Evolutionary conservation across 2,329 filamentous ascomycete genomes (phyloP), one percentile per base, ranked within the genome.

Genomic region (Diaporthe citriasiana): DNA sequence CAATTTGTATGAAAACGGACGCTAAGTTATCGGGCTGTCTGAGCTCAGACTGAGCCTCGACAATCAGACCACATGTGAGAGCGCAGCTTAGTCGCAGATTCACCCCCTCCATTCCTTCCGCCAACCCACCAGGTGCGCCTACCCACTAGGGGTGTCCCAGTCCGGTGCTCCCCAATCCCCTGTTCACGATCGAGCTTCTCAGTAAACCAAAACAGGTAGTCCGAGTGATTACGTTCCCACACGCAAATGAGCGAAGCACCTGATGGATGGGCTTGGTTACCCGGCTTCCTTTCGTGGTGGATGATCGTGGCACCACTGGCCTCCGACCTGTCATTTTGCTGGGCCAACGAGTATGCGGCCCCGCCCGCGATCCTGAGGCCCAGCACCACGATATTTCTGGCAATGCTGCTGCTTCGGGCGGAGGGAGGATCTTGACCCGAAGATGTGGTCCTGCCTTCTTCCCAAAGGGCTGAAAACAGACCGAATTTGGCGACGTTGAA

Each of bases 211-310:
- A 65, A 50, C 10, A 47, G 22, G 19, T 25, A 66, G 19, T n/a
- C 40, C 45, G 45, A 33, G 42, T 50, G 19, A 25, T 4, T 25
- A 35, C 4, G 15, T 40, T 27, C 56, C 19, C 25, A 15, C 12
- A 12, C 25, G n/a, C 45, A 51, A 3, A 25, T 50, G 47, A 25
- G 4, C n/a, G 15, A 35, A 68, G 13, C 63, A 68, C 63, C 63
- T 68, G 63, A 68, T 53, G 45, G 25, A 50, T 45, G 57, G 38
- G 57, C 38, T 63, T 42, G 63, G 33, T 12, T 12, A 51, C 63
- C 63, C 63, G 63, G 63, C 63, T 66, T 66, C 63, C 45, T 66
- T 66, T 66, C 63, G 63, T 66, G 63, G 40, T 66, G 45, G 63
- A 51, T 66, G 63, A 66, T 66, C 30, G 45, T 66, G 63, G 63